phyloP scores from a whole-genome alignment of 345 rosid genomes.

The Fremontodendron californicum region DNA sequence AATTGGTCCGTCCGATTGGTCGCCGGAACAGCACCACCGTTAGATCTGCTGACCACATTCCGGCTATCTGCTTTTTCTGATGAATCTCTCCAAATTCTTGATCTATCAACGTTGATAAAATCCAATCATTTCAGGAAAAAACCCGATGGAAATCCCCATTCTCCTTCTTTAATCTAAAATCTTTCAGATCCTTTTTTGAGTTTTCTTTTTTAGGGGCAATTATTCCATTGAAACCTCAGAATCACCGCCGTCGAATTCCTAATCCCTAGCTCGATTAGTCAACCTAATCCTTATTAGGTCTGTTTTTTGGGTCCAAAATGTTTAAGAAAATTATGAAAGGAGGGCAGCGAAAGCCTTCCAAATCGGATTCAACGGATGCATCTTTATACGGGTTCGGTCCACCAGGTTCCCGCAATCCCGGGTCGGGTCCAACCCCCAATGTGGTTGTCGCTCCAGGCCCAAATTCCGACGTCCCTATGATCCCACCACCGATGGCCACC shows the following conservation, averaged over 20 bases:
- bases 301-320: conserved; percentile 32
- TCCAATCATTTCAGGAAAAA: not conserved
- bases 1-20: conserved; percentile 15
- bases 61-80: conserved; percentile 20
- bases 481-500: conserved; percentile 50
- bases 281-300: not conserved
- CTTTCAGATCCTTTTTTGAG: conserved; percentile 25
- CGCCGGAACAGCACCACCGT: conserved; percentile 22
- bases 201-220: not conserved
- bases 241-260: not conserved
- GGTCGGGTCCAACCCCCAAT: conserved; percentile 38
- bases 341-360: conserved; percentile 67
- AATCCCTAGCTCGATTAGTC: conserved; percentile 14
- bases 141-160: not conserved
- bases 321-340: conserved; percentile 84
- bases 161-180: not conserved
- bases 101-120: conserved; percentile 6
- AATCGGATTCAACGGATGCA: conserved; percentile 45
- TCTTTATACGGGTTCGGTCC: conserved; percentile 41
- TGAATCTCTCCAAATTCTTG: not conserved
- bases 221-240: conserved; percentile 5
- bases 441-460: conserved; percentile 38
- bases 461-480: conserved; percentile 16
- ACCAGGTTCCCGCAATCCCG: conserved; percentile 33
- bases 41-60: conserved; percentile 21